These are phyloP conservation scores for Aspergillus proliferans DNA, from an alignment of 2,329 filamentous ascomycete species.

Conservation along the genomic window DNA sequence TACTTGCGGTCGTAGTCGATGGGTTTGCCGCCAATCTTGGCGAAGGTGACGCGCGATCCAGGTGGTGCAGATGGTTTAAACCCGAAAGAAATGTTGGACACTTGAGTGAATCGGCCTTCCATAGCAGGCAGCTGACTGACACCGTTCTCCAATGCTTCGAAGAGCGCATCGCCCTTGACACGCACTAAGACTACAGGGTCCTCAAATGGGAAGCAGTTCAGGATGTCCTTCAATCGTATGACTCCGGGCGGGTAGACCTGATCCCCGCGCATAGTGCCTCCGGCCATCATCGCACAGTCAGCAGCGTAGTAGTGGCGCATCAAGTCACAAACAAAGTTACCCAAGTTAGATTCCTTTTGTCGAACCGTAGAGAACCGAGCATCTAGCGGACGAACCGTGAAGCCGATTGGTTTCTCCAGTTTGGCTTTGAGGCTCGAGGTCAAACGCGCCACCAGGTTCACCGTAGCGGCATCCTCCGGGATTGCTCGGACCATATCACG, in stretches of 20 bases:
- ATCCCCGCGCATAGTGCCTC: constrained; percentile 80
- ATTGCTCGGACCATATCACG: constrained; percentile 67
- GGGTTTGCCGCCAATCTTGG: constrained; percentile 55
- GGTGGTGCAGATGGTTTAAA: constrained; percentile 60
- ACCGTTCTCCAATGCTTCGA: constrained; percentile 77
- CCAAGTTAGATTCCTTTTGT: constrained; percentile 71
- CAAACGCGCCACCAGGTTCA: constrained; percentile 59
- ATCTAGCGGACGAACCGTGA: constrained; percentile 75
- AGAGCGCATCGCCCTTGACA: constrained; percentile 64
- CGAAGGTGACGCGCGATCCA: constrained; percentile 58
- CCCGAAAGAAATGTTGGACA: constrained; percentile 72
- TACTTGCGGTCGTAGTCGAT: constrained; percentile 62
- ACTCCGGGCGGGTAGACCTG: constrained; percentile 80
- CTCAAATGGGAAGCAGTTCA: constrained; percentile 87
- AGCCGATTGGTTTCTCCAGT: constrained; percentile 75
- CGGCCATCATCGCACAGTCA: constrained; percentile 78
- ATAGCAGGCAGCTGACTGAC: constrained; percentile 74
- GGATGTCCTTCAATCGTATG: constrained; percentile 71
- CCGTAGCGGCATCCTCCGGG: constrained; percentile 55
- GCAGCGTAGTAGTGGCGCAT: constrained; percentile 78
- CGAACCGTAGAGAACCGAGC: constrained; percentile 80
- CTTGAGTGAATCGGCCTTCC: constrained; percentile 79
- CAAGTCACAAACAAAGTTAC: constrained; percentile 86
- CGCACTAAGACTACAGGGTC: constrained; percentile 77
- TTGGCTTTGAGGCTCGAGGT: constrained; percentile 69